Evolutionary conservation across 2,329 filamentous ascomycete species (phyloP).

Genomic region (Sarocladiaceae sp.): DNA sequence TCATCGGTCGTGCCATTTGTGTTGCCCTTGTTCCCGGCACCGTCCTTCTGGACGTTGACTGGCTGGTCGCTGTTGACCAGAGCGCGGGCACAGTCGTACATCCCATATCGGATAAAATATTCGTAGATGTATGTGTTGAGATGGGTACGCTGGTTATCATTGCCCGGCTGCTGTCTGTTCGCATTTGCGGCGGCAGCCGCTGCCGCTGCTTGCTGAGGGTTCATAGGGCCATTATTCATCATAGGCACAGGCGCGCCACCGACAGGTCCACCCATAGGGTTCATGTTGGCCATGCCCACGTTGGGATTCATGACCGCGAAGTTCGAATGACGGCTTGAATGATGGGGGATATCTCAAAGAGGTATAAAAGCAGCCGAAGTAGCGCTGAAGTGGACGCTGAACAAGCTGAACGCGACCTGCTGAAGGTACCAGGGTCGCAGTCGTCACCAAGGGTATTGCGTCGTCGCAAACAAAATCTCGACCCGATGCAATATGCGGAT

Average conservation of each 20-base stretch:
- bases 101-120: slow-evolving; percentile 81
- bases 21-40: slow-evolving; percentile 64
- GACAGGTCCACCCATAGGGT: slow-evolving; percentile 63
- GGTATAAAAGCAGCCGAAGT: background rate
- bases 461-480: background rate
- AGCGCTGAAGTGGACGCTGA: background rate
- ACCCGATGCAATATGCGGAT: background rate
- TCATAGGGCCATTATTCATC: slow-evolving; percentile 56
- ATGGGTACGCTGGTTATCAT: slow-evolving; percentile 47
- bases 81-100: slow-evolving; percentile 78
- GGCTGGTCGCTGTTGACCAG: slow-evolving; percentile 64
- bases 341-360: background rate
- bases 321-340: background rate
- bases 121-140: slow-evolving; percentile 90
- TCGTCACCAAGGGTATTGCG: slow-evolving; percentile 3
- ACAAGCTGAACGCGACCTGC: background rate
- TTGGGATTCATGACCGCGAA: slow-evolving; percentile 53
- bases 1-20: slow-evolving; percentile 69
- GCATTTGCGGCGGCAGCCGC: slow-evolving; percentile 22
- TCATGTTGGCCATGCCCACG: slow-evolving; percentile 65
- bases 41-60: slow-evolving; percentile 64
- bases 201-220: slow-evolving; percentile 27
- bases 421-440: background rate
- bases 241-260: slow-evolving; percentile 55
- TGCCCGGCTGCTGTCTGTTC: slow-evolving; percentile 35